Evolutionary conservation across 1,139 yeast species (phyloP).

Genomic region (Zygosaccharomyces sapae): DNA sequence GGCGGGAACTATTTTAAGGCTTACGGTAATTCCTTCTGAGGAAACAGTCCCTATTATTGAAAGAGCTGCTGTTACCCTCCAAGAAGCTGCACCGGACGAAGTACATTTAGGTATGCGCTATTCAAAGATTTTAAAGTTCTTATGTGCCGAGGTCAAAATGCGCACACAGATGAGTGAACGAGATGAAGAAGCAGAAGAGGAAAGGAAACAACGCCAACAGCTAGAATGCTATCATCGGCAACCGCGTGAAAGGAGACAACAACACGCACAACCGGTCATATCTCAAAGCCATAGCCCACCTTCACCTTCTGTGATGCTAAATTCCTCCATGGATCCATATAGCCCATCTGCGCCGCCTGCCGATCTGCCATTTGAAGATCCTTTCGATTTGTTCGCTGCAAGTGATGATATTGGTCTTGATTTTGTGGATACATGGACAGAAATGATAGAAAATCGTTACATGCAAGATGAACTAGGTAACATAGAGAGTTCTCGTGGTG

Average conservation of each 20-base stretch:
- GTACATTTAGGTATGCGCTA: conserved; percentile 77
- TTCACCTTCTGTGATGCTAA: background rate
- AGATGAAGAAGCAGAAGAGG: conserved; percentile 10
- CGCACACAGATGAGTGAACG: conserved; percentile 18
- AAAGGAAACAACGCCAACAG: background rate
- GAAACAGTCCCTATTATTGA: conserved; percentile 67
- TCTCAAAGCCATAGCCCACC: background rate
- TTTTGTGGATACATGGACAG: conserved; percentile 87
- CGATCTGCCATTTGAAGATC: conserved; percentile 1
- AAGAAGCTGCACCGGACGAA: conserved; percentile 88
- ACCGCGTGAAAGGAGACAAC: background rate
- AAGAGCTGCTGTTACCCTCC: conserved; percentile 65
- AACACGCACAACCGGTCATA: background rate
- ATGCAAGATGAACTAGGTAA: conserved; percentile 13
- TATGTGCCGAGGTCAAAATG: conserved; percentile 68
- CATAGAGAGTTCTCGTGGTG: background rate
- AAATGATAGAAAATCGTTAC: conserved; percentile 62
- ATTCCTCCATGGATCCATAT: background rate
- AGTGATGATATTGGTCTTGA: conserved; percentile 69
- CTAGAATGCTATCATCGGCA: too few species aligned
- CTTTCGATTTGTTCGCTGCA: conserved; percentile 65
- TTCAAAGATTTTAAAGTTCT: conserved; percentile 72
- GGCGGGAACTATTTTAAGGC: conserved; percentile 45
- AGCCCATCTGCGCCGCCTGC: background rate
- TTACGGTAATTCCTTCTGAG: conserved; percentile 63